These are phyloP conservation scores for Singerocomus inundabilis DNA, from an alignment of 1,284 basidiomycete species.

Conservation along the genomic window DNA sequence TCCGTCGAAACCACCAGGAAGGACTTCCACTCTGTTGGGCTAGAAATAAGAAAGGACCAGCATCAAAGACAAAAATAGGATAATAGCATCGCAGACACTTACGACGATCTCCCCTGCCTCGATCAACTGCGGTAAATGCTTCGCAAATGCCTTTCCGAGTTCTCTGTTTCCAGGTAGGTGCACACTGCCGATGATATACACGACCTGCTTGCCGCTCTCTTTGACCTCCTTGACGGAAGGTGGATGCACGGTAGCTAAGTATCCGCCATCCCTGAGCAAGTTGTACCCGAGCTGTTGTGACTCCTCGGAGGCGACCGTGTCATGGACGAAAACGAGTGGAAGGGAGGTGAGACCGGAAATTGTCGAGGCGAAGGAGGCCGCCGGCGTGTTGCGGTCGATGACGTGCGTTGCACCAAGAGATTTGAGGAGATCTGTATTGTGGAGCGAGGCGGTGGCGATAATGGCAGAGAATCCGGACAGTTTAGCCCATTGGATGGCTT, in stretches of 20 bases:
- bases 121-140: too few species aligned
- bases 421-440: slow-evolving; percentile 29
- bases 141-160: too few species aligned
- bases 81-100: too few species aligned
- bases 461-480: slow-evolving; percentile 25
- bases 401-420: slow-evolving; percentile 31
- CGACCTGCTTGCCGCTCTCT: too few species aligned
- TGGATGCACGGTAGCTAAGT: too few species aligned
- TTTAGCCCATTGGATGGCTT: slow-evolving; percentile 32
- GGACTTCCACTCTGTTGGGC: slow-evolving; percentile 2
- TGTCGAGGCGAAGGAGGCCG: neutral
- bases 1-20: slow-evolving; percentile 7
- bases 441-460: slow-evolving; percentile 29
- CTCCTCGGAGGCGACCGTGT: neutral
- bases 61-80: too few species aligned
- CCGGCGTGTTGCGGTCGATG: slow-evolving; percentile 20
- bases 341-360: neutral
- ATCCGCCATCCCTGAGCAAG: neutral
- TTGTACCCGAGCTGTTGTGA: slow-evolving; percentile 4
- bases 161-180: too few species aligned
- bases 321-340: slow-evolving; percentile 1
- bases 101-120: too few species aligned
- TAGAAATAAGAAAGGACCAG: too few species aligned
- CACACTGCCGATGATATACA: too few species aligned
- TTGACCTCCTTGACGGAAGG: too few species aligned